phyloP scores from a whole-genome alignment of 345 rosid species.

The Moricandia moricandioides region DNA sequence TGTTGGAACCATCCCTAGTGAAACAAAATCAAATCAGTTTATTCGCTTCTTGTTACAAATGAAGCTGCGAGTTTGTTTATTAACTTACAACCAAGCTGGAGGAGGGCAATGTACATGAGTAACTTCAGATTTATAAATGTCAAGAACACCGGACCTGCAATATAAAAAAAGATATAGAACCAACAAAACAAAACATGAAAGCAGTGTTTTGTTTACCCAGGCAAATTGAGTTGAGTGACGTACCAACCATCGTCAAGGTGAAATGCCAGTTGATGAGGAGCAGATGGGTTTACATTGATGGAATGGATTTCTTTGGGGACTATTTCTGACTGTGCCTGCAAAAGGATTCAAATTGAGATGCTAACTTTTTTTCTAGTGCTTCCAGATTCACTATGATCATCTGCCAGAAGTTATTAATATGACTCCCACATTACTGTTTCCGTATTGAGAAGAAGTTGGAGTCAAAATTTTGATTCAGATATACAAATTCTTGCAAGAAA shows the following conservation, averaged over 20 bases:
- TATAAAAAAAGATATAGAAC: neutral
- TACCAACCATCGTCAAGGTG: conserved; percentile 98
- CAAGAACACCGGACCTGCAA: conserved; percentile 89
- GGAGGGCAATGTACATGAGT: conserved; percentile 98
- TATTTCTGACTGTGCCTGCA: conserved; percentile 87
- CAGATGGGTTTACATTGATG: conserved; percentile 71
- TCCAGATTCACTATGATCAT: conserved; percentile 1
- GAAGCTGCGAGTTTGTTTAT: conserved; percentile 4
- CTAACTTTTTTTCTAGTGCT: neutral
- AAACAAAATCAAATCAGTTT: conserved; percentile 21
- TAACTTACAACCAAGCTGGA: conserved; percentile 93
- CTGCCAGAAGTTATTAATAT: conserved; percentile 6
- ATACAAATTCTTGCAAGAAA: neutral
- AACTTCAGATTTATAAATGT: conserved; percentile 56
- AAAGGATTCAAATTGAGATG: neutral
- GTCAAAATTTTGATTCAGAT: neutral
- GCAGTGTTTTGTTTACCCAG: neutral
- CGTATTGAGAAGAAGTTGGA: neutral
- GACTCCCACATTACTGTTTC: neutral
- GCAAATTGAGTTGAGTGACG: conserved; percentile 29
- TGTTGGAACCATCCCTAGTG: conserved; percentile 51
- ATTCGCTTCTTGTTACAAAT: neutral
- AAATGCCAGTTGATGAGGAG: conserved; percentile 81
- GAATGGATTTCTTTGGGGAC: conserved; percentile 79
- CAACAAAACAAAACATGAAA: neutral